Conservation (phyloP, 768 basidiomycete species). For the Tulasnella sp. region DNA sequence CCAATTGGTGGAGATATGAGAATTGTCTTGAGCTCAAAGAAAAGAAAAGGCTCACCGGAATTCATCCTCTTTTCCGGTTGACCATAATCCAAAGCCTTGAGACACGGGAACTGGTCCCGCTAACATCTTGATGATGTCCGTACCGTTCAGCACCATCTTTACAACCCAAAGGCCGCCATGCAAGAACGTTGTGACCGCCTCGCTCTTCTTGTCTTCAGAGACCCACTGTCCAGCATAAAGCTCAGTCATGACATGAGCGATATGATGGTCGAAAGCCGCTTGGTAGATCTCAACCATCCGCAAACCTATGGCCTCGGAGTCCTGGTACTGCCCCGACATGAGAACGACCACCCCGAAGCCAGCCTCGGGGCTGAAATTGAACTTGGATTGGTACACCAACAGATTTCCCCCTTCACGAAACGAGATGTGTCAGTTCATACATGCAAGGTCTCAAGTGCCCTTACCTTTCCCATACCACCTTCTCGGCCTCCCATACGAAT, state of each 20-base stretch:
- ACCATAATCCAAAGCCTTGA: conserved; percentile 21
- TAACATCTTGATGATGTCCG: conserved; percentile 21
- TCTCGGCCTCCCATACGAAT: conserved; percentile 17
- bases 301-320: conserved; percentile 22
- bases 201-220: conserved; percentile 9
- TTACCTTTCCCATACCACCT: conserved; percentile 14
- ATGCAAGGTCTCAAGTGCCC: not conserved
- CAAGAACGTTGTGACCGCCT: conserved; percentile 13
- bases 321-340: conserved; percentile 21
- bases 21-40: too few species aligned
- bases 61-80: conserved; percentile 24
- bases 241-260: conserved; percentile 7
- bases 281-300: conserved; percentile 24
- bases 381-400: conserved; percentile 21
- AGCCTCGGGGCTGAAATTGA: conserved; percentile 24
- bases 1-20: too few species aligned
- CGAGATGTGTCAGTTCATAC: too few species aligned
- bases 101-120: conserved; percentile 11
- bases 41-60: conserved; percentile 28
- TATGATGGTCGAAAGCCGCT: conserved; percentile 22
- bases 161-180: conserved; percentile 22
- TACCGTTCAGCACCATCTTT: conserved; percentile 17
- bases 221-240: conserved; percentile 24
- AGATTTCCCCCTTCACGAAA: conserved; percentile 26
- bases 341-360: conserved; percentile 26